These are phyloP conservation scores for Heimioporus punctisporus DNA, from an alignment of 1,284 basidiomycete genomes.

Conservation along the genomic window DNA sequence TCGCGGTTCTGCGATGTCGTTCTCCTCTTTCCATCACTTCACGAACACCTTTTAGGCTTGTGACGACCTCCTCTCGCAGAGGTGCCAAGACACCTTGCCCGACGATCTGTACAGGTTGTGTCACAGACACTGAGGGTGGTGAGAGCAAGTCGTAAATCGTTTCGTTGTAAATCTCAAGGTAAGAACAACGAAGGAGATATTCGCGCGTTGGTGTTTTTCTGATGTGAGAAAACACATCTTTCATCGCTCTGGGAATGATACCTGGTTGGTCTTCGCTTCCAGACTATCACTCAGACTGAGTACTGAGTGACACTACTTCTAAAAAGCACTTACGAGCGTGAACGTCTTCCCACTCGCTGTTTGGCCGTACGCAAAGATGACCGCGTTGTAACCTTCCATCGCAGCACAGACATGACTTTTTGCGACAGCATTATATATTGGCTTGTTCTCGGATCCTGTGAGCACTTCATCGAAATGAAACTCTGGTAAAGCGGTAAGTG, in stretches of 20 bases:
- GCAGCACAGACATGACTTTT: constrained; percentile 88
- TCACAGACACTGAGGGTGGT: constrained; percentile 62
- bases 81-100: constrained; percentile 69
- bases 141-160: constrained; percentile 87
- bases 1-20: constrained; percentile 87
- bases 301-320: neutral
- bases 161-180: constrained; percentile 98
- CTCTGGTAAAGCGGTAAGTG: constrained; percentile 45
- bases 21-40: constrained; percentile 88
- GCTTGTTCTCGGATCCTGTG: constrained; percentile 83
- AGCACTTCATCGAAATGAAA: constrained; percentile 82
- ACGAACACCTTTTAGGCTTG: constrained; percentile 83
- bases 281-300: constrained; percentile 9
- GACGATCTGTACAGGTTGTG: constrained; percentile 72
- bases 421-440: constrained; percentile 85
- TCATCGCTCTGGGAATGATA: constrained; percentile 93
- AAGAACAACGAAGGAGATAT: constrained; percentile 93
- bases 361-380: constrained; percentile 94
- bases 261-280: constrained; percentile 88
- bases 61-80: constrained; percentile 91
- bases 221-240: constrained; percentile 81
- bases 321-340: constrained; percentile 60
- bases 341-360: constrained; percentile 95
- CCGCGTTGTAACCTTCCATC: constrained; percentile 97
- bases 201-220: constrained; percentile 77